Evolutionary conservation across 176 grass and related monocot species (phyloP), one percentile per base, ranked within the genome.

Genomic region (Oryza australiensis): DNA sequence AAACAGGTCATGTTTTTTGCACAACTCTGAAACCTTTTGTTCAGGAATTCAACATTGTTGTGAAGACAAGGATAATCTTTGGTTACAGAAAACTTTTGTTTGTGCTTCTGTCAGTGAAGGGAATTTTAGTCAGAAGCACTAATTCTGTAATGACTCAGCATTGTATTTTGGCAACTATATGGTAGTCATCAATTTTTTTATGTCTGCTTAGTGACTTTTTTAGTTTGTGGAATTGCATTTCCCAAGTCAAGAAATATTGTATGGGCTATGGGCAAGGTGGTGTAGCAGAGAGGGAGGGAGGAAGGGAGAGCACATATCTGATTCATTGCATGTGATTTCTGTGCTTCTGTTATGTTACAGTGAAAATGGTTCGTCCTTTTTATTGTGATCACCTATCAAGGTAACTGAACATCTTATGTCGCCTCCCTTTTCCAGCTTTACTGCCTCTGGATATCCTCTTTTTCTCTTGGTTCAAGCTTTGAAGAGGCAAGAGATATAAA

Each of bases 241-340:
- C 20, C 43, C 24, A 5, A 28, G 41, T 32, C 86, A 88, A 57
- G 68, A 67, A 38, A 71, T 53, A 66, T 59, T 59, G 74, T 59
- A 57, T 57, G 80, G 73, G 67, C 55, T 59, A 57, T 66, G 74
- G 73, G 59, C 66, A 59, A 40, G 16, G 75, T 68, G 71, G n/a
- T 62, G 68, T 12, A 33, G 12, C 46, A 26, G 55, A 64, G 33
- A 64, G 42, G 22, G 29, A 35, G 57, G 62, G 7, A 27, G 26
- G 80, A 79, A 48, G 45, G 10, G 45, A 15, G 45, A 48, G 45
- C 45, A 48, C 33, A 60, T 40, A 68, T 74, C 40, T 57, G 20
- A 63, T 55, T 66, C 53, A 24, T 10, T n/a, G 79, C 79, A 82
- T 82, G 86, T 82, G 79, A 53, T 41, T 24, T 77, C 79, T 77